phyloP scores from a whole-genome alignment of 495 filamentous ascomycete species.

The Tetracladium setigerum region DNA sequence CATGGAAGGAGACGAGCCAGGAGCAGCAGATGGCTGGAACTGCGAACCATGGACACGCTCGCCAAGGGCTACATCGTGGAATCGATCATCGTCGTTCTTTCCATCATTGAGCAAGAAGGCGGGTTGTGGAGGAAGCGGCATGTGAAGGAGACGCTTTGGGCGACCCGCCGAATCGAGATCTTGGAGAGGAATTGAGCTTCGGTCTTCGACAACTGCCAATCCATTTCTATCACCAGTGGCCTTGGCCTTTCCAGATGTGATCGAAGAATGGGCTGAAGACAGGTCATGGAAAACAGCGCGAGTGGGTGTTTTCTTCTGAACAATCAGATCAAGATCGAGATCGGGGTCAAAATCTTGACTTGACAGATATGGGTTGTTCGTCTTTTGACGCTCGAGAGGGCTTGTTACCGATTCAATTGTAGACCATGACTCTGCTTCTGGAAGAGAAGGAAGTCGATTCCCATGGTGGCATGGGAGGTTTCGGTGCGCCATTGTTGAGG shows the following conservation, averaged over 20 bases:
- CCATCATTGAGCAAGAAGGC: not conserved
- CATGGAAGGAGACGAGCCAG: not conserved
- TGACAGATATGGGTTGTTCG: too few relatives aligned
- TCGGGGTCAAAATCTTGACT: too few relatives aligned
- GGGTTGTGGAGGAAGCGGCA: conserved; percentile 3
- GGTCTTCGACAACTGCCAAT: not conserved
- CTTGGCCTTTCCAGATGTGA: conserved; percentile 10
- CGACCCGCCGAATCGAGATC: not conserved
- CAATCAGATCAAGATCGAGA: not conserved
- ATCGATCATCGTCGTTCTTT: not conserved
- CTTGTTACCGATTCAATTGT: too few relatives aligned
- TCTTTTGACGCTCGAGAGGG: too few relatives aligned
- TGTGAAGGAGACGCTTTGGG: too few relatives aligned
- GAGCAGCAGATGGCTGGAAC: not conserved
- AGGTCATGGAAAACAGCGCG: conserved; percentile 18
- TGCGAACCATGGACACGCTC: not conserved
- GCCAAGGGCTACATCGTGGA: not conserved
- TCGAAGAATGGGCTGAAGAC: conserved; percentile 13
- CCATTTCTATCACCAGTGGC: not conserved
- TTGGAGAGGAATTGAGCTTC: conserved; percentile 11
- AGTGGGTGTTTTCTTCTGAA: conserved; percentile 6
- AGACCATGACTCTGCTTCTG: too few relatives aligned
- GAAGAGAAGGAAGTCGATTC: too few relatives aligned
- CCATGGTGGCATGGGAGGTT: too few relatives aligned
- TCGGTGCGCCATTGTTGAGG: too few relatives aligned